Conservation (phyloP, 2,329 filamentous ascomycete genomes). For the Thielaviopsis cerberus region DNA sequence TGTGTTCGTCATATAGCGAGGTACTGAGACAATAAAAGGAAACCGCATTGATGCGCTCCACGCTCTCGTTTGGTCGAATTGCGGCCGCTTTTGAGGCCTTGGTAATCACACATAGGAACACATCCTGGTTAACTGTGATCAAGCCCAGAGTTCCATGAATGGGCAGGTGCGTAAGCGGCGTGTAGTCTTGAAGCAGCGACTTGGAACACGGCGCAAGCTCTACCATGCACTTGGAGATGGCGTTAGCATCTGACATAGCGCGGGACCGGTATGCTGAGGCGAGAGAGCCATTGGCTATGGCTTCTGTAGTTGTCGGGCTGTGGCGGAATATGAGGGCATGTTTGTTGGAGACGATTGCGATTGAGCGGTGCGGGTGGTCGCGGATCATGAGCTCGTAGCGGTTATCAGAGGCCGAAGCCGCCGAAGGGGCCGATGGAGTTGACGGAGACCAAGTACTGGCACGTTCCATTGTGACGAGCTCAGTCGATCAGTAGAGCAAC, state of each 20-base stretch:
- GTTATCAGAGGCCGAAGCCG: slow-evolving; percentile 32
- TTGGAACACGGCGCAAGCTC: slow-evolving; percentile 54
- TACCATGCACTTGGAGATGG: slow-evolving; percentile 58
- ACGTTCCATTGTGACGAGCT: slow-evolving; percentile 10
- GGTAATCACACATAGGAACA: slow-evolving; percentile 82
- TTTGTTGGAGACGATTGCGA: slow-evolving; percentile 63
- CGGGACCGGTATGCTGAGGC: slow-evolving; percentile 31
- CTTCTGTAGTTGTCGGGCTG: slow-evolving; percentile 45
- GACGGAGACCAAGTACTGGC: slow-evolving; percentile 9
- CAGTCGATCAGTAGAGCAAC: not conserved
- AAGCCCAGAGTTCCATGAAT: slow-evolving; percentile 77
- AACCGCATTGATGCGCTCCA: slow-evolving; percentile 70
- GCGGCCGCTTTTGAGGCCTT: slow-evolving; percentile 61
- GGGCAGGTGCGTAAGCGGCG: slow-evolving; percentile 51
- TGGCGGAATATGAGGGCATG: slow-evolving; percentile 75
- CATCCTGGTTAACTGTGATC: slow-evolving; percentile 64
- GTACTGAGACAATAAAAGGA: slow-evolving; percentile 88
- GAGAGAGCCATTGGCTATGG: slow-evolving; percentile 38
- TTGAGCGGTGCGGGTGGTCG: slow-evolving; percentile 71
- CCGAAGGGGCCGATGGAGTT: slow-evolving; percentile 6
- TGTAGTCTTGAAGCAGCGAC: slow-evolving; percentile 56
- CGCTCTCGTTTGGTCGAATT: slow-evolving; percentile 69
- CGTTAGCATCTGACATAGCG: slow-evolving; percentile 21
- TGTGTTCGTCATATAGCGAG: slow-evolving; percentile 65
- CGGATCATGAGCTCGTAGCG: slow-evolving; percentile 66